Evolutionary conservation across 1,284 basidiomycete species (phyloP).

Genomic region (Trichosporon sp.): DNA sequence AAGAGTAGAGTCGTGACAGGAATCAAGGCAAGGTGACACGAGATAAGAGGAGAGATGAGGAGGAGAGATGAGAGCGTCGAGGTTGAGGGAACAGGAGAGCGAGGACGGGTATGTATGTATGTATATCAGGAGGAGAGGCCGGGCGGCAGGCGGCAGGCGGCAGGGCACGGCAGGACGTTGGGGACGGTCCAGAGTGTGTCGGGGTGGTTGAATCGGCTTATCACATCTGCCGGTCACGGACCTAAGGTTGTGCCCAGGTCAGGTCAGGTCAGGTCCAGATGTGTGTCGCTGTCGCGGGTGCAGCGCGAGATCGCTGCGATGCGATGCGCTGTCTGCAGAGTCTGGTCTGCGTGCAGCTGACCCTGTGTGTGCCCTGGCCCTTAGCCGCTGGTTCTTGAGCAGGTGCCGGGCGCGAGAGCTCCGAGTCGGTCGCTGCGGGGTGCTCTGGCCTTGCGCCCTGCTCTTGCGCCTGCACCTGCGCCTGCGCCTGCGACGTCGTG

Average conservation of each 20-base stretch:
- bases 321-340: too few relatives aligned
- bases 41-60: neutral
- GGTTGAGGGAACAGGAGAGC: neutral
- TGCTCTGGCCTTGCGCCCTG: neutral
- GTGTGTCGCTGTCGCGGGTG: neutral
- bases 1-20: neutral
- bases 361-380: neutral
- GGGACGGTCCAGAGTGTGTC: too few relatives aligned
- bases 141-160: neutral
- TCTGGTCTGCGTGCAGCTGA: neutral
- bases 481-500: neutral
- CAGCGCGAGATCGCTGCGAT: neutral
- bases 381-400: neutral
- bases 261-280: neutral
- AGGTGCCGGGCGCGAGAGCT: neutral
- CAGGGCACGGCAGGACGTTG: neutral
- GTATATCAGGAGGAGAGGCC: neutral
- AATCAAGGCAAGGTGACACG: neutral
- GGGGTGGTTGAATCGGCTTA: neutral
- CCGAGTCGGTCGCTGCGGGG: neutral
- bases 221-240: conserved; percentile 5
- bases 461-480: neutral
- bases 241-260: neutral
- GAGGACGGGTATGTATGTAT: neutral
- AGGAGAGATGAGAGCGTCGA: neutral